These are phyloP conservation scores for Yarrowia sp. DNA, from an alignment of 805 yeast species.

Conservation along the genomic window DNA sequence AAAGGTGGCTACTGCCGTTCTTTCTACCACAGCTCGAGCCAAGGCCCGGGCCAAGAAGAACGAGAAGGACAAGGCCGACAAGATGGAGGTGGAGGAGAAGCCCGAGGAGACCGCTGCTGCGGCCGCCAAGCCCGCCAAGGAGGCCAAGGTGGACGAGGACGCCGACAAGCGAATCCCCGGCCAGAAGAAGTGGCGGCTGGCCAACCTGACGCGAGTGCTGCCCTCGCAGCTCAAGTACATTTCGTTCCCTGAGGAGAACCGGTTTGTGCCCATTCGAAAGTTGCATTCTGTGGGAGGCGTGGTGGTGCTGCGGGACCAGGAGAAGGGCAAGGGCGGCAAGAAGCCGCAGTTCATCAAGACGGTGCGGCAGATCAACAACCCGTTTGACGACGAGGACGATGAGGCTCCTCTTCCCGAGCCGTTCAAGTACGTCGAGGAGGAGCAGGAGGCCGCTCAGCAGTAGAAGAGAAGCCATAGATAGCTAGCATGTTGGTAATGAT, in stretches of 20 bases:
- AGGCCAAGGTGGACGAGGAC: conserved; percentile 46
- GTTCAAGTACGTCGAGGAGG: conserved; percentile 47
- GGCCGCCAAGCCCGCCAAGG: conserved; percentile 34
- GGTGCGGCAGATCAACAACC: conserved; percentile 86
- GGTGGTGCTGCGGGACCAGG: conserved; percentile 47
- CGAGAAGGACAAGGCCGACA: conserved; percentile 45
- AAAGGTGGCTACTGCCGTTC: conserved; percentile 88
- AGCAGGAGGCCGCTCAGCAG: conserved; percentile 5
- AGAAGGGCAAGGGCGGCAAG: conserved; percentile 44
- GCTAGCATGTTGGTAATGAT: conserved; percentile 29
- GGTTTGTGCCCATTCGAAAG: conserved; percentile 84
- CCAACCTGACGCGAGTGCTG: conserved; percentile 84
- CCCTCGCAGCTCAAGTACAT: conserved; percentile 88
- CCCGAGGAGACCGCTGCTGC: conserved; percentile 43
- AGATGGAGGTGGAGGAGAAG: conserved; percentile 43
- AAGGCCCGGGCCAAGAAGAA: conserved; percentile 84
- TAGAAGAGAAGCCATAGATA: too few relatives aligned
- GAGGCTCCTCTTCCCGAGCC: conserved; percentile 59
- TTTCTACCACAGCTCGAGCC: conserved; percentile 93
- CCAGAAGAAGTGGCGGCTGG: conserved; percentile 60
- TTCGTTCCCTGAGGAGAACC: conserved; percentile 72
- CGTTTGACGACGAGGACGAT: conserved; percentile 67
- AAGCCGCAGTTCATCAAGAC: conserved; percentile 77
- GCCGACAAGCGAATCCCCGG: conserved; percentile 43
- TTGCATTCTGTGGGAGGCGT: conserved; percentile 60